Percentiles rank a stretch among this genome's conserved stretches.
These are phyloP conservation scores for Ogataea trehaloabstinens DNA, from an alignment of 805 yeast genomes.

Conservation along the genomic window DNA sequence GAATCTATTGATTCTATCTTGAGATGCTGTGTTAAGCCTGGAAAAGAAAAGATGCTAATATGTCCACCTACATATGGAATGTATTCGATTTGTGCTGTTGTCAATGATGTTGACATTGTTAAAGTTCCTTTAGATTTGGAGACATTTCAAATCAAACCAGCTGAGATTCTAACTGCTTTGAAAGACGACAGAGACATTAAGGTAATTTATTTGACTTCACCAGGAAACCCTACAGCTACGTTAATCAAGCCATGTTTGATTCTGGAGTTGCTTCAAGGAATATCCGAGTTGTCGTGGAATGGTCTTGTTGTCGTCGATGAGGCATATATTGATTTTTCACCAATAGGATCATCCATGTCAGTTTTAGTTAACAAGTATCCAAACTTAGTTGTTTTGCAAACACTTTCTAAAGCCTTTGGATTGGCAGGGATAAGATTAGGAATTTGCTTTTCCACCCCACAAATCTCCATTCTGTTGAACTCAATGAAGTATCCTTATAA, in stretches of 20 bases:
- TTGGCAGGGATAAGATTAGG: slow-evolving; percentile 94
- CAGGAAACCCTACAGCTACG: slow-evolving; percentile 94
- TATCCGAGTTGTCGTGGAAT: slow-evolving; percentile 50
- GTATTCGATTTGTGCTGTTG: slow-evolving; percentile 88
- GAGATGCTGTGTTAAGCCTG: slow-evolving; percentile 81
- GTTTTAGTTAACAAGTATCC: slow-evolving; percentile 80
- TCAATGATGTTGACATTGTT: slow-evolving; percentile 81
- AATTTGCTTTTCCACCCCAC: slow-evolving; percentile 61
- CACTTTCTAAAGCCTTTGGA: slow-evolving; percentile 93
- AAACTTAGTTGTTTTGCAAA: slow-evolving; percentile 84
- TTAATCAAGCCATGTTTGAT: slow-evolving; percentile 51
- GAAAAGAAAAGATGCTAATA: slow-evolving; percentile 72
- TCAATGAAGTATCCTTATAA: slow-evolving; percentile 96
- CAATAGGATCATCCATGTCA: slow-evolving; percentile 64
- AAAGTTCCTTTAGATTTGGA: slow-evolving; percentile 70
- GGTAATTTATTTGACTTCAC: slow-evolving; percentile 82
- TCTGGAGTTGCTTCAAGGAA: slow-evolving; percentile 39
- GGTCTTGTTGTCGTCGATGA: slow-evolving; percentile 89
- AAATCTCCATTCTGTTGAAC: slow-evolving; percentile 67
- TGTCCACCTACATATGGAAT: slow-evolving; percentile 98
- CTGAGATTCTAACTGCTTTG: slow-evolving; percentile 51
- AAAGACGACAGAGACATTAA: slow-evolving; percentile 61
- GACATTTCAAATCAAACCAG: slow-evolving; percentile 62
- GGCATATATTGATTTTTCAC: slow-evolving; percentile 88
- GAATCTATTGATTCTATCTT: slow-evolving; percentile 89